Evolutionary conservation across 1,139 yeast genomes (phyloP), one percentile per base, ranked within the genome.

Genomic region (Entelexis sorbosivorans): DNA sequence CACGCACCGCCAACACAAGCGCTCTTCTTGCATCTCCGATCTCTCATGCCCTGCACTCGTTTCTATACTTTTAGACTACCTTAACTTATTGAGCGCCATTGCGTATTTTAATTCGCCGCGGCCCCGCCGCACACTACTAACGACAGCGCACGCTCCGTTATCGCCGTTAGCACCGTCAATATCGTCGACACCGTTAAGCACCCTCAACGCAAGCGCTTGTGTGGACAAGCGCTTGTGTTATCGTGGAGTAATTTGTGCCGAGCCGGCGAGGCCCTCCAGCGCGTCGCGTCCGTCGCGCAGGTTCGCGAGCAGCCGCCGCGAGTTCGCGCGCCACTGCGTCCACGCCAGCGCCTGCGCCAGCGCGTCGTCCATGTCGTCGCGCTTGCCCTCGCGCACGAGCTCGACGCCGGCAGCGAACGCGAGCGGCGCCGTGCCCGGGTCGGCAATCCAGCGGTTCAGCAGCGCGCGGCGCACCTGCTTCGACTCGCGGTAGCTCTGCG

Each of bases 291-390:
- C 44, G 10, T n/a, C 4, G 5, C 31, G 40, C 9, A 38, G 6
- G n/a, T 49, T 33, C 10, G 32, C 17, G 2, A 38, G 32, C 11
- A 51, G 38, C 9, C n/a, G 36, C 24, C 8, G 1, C 13, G 44
- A 20, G 42, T 55, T 59, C n/a, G 39, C 45, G 17, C 72, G 69
- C 79, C 82, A 78, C 16, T 69, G 64, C 14, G 69, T 52, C 75
- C 78, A 77, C 0, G 78, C 70, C 0, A 78, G 51, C 0, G 77
- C 82, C 62, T 81, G 85, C 5, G 80, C 62, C 17, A 81, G 64
- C 0, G 81, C 71, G 60, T 81, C 87, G 9, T 77, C 74, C 20
- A 79, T 62, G 60, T 81, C 87, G 60, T 81, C 87, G 34, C 75
- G 74, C 59, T 79, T 79, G 31, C 65, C 66, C 2, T 64, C 60